phyloP scores from a whole-genome alignment of 768 basidiomycete genomes.

The Gloeopeniophorella convolvens region DNA sequence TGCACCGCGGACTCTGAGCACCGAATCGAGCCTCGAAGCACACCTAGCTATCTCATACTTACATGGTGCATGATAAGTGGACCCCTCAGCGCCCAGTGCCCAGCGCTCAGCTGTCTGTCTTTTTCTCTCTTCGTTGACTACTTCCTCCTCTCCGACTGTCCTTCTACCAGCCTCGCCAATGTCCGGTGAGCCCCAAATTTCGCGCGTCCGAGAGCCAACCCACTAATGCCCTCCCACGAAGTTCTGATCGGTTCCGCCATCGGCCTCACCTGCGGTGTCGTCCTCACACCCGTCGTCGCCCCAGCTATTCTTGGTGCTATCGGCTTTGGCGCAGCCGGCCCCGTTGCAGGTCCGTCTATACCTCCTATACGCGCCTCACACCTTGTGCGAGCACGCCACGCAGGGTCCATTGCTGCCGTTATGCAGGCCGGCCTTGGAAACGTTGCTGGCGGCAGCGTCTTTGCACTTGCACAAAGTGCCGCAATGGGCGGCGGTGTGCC shows the following conservation, averaged over 20 bases:
- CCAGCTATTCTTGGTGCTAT: not conserved
- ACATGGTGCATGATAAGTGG: no score
- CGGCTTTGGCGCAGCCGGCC: not conserved
- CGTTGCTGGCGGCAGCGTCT: conserved; percentile 21
- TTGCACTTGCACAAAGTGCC: conserved; percentile 22
- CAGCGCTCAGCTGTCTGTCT: no score
- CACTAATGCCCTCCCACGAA: not conserved
- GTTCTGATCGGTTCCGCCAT: not conserved
- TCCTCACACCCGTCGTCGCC: not conserved
- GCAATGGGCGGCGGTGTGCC: not conserved
- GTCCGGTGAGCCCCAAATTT: no score
- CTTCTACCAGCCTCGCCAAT: no score
- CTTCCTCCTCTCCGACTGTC: no score
- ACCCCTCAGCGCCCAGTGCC: no score
- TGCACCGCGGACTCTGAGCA: no score
- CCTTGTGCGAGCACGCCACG: not conserved
- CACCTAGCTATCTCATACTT: no score
- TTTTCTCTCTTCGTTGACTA: no score
- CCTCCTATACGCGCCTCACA: no score
- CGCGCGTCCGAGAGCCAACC: no score
- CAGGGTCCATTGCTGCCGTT: conserved; percentile 23
- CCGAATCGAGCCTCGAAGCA: no score
- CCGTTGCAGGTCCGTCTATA: not conserved
- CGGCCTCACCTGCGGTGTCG: not conserved
- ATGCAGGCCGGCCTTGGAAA: conserved; percentile 23